These are phyloP conservation scores for Elsinoe ampelina DNA, from an alignment of 2,329 filamentous ascomycete genomes.

Conservation along the genomic window DNA sequence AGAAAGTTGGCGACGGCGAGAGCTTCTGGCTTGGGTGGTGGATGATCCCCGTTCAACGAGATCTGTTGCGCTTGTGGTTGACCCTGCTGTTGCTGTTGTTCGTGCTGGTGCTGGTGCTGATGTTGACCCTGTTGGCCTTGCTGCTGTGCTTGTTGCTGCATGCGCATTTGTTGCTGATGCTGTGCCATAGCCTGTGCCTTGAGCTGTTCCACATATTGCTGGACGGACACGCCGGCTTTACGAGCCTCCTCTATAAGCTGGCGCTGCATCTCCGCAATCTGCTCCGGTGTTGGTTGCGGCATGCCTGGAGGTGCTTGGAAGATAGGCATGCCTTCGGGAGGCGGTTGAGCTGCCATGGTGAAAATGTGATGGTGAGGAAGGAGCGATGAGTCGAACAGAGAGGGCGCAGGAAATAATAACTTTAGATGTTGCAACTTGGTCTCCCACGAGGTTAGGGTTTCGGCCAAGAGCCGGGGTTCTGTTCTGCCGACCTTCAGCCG, in stretches of 20 bases:
- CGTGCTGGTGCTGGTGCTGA: slow-evolving; percentile 15
- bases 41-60: slow-evolving; percentile 30
- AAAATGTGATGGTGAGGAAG: not conserved
- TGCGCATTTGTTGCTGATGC: slow-evolving; percentile 43
- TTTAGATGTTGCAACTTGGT: slow-evolving; percentile 11
- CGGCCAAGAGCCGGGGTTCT: not conserved
- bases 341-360: slow-evolving; percentile 5
- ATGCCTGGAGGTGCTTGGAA: slow-evolving; percentile 24
- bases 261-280: slow-evolving; percentile 74
- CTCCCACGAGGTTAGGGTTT: slow-evolving; percentile 4
- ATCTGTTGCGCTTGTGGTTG: slow-evolving; percentile 56
- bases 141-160: slow-evolving; percentile 29
- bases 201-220: slow-evolving; percentile 61
- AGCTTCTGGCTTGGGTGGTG: slow-evolving; percentile 79
- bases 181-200: slow-evolving; percentile 47
- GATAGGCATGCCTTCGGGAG: slow-evolving; percentile 3
- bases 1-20: slow-evolving; percentile 85
- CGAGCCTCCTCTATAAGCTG: slow-evolving; percentile 75
- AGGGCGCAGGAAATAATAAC: not conserved
- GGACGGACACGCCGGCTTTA: slow-evolving; percentile 74
- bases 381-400: not conserved
- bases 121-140: not conserved
- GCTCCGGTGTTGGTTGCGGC: slow-evolving; percentile 63
- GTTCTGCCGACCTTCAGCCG: slow-evolving; percentile 8
- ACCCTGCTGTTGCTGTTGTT: slow-evolving; percentile 25